These are phyloP conservation scores for Elsinoe arachidis DNA, from an alignment of 2,329 filamentous ascomycete species.

Conservation along the genomic window DNA sequence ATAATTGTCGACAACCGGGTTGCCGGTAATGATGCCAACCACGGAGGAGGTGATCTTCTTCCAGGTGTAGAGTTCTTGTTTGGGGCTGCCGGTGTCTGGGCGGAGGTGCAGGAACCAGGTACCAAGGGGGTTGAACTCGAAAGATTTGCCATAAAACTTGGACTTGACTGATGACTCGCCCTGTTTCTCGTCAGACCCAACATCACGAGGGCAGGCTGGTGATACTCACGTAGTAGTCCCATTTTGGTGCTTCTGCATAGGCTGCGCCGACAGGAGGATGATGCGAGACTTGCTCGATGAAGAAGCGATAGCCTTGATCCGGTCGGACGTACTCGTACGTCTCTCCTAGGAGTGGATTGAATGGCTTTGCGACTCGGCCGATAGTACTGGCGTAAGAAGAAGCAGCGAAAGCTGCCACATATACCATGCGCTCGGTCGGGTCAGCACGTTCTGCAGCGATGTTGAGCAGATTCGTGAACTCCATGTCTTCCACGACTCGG, in stretches of 20 bases:
- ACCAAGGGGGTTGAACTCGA: constrained; percentile 90
- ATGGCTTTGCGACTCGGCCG: constrained; percentile 92
- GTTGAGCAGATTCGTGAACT: constrained; percentile 89
- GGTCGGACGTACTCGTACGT: constrained; percentile 94
- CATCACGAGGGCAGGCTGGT: background rate
- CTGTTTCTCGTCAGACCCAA: constrained; percentile 31
- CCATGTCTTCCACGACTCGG: constrained; percentile 94
- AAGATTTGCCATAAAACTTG: constrained; percentile 95
- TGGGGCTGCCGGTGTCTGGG: constrained; percentile 52
- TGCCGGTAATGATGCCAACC: constrained; percentile 96
- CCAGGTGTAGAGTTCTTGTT: constrained; percentile 82
- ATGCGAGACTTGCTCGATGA: constrained; percentile 96
- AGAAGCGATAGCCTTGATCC: constrained; percentile 96
- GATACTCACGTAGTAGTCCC: constrained; percentile 70
- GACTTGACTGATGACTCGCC: constrained; percentile 92
- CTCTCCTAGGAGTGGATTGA: constrained; percentile 92
- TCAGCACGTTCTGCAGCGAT: constrained; percentile 76
- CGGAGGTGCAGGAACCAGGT: constrained; percentile 92
- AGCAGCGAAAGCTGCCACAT: constrained; percentile 89
- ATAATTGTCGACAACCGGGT: constrained; percentile 95
- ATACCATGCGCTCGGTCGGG: constrained; percentile 84
- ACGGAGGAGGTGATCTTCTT: constrained; percentile 97
- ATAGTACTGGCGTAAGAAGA: constrained; percentile 97
- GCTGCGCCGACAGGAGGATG: constrained; percentile 92
- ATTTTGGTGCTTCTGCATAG: constrained; percentile 82